Conservation (phyloP, 441 rosid species). For the Adansonia gregorii region DNA sequence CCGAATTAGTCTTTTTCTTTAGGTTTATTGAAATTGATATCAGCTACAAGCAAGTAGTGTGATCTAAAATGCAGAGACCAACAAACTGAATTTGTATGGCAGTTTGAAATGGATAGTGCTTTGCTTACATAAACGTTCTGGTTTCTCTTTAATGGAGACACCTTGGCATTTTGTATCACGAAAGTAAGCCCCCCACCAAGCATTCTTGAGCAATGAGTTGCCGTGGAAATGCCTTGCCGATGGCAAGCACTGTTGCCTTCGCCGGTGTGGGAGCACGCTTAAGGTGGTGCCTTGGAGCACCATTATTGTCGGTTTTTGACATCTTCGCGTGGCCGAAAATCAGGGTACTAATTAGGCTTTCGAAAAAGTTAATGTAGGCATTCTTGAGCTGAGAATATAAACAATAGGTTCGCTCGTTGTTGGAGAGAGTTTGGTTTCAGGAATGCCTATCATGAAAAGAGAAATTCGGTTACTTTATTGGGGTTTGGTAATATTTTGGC, state of each 20-base stretch:
- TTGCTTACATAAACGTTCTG: conserved; percentile 78
- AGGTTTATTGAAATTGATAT: neutral
- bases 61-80: neutral
- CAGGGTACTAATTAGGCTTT: conserved; percentile 23
- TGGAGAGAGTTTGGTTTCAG: conserved; percentile 64
- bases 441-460: conserved; percentile 52
- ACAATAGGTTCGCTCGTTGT: conserved; percentile 40
- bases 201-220: conserved; percentile 83
- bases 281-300: conserved; percentile 33
- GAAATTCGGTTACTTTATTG: conserved; percentile 33
- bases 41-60: neutral
- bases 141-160: conserved; percentile 69
- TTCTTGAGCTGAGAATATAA: conserved; percentile 42
- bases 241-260: conserved; percentile 81
- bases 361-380: conserved; percentile 22
- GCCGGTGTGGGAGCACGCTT: conserved; percentile 62
- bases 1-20: no score
- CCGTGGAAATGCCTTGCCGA: conserved; percentile 89
- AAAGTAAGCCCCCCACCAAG: conserved; percentile 81
- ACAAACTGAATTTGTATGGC: neutral
- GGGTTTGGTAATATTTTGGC: conserved; percentile 51
- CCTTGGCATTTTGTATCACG: conserved; percentile 88
- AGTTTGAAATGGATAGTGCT: conserved; percentile 18
- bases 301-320: conserved; percentile 43
- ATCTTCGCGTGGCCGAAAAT: conserved; percentile 37